Base-by-base conservation (phyloP, 2,329 filamentous ascomycete species). In the Boeremia lycopersici region DNA sequence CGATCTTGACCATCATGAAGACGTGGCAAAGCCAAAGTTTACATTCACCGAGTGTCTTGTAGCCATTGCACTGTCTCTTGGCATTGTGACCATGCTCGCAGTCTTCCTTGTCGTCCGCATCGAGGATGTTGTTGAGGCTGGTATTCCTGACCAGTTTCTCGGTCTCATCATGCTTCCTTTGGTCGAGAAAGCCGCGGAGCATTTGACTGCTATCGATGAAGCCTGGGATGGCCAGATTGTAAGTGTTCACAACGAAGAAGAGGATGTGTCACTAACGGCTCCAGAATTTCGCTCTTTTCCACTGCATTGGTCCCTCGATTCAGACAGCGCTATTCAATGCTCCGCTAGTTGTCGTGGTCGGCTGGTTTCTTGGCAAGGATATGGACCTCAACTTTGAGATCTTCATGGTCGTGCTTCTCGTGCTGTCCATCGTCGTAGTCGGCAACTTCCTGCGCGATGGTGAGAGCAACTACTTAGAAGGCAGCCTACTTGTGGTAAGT, bases 301-400 rank as follows among this genome's bases (percentile, higher is more conserved):
- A 96, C 73, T 90, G 93, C 57, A 86, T 96, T 25, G 91, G 90
- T 23, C 88, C 91, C 1, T 93, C 90, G 0, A 88, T 96, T 53
- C 93, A 96, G 76, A 96, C 93, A 0, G 91, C 92, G 0, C 84
- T 96, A 12, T 87, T 96, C 70, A 96, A 96, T 70, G 91, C 88
- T 0, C 92, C 93, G 0, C 81, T 96, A 1, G 87, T 91, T 5
- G 87, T 96, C 33, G 82, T 96, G 25, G 87, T 96, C 43, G 90
- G 89, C 34, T 96, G 93, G 92, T 86, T 88, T 19, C 75, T 91
- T 38, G 77, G 78, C 54, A 86, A 86, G 64, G 73, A 81, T 2
- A 90, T 97, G 84, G 87, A 89, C 58, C 79, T 96, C 36, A 89
- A 91, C 72, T 96, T 96, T 72, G 90, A 96, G 64, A 82, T 92